Evolutionary conservation across 2,329 filamentous ascomycete genomes (phyloP), one percentile per base, ranked within the genome.

Genomic region (Fusarium dlaminii): DNA sequence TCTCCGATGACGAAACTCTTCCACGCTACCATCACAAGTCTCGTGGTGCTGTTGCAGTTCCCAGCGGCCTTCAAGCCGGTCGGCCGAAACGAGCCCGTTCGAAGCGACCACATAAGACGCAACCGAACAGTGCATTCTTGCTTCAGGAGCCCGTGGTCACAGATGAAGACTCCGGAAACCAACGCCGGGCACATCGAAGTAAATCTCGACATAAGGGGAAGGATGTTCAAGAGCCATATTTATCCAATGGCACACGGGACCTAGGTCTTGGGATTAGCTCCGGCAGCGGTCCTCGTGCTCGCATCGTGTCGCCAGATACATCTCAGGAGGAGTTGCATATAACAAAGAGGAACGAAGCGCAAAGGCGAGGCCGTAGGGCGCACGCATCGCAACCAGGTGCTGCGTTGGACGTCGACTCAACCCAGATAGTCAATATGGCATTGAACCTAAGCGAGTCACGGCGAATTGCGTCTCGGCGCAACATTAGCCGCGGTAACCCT

Each of bases 391-490:
- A 76, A 32, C 69, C 71, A 22, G 67, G 59, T 30, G 58, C 80
- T 20, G 76, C 81, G 10, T 80, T 93, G 27, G 90, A 94, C 77
- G 87, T 93, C 68, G 95, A 98, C 78, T 93, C 95, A 13, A 90
- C 92, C 8, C 94, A 98, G 81, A 97, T 98, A 73, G 94, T 98
- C 46, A 95, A 95, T 78, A 93, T 98, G 89, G 96, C 96, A 4
- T 84, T 98, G 76, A 96, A 92, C 73, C 83, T 98, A 56, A 97
- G 93, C 84, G 94, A 98, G 82, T 94, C 92, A 78, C 90, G 91
- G 73, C 90, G 90, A 79, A 87, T 87, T 83, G 93, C 86, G 70
- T 90, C 84, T 81, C 89, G 86, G 82, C 88, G 85, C 82, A 90
- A 80, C 81, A 87, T 82, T 75, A 89, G 79, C 63, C 90, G 80